These are phyloP conservation scores for Panicum hallii DNA, from an alignment of 202 grass and related monocot species.

Conservation along the genomic window DNA sequence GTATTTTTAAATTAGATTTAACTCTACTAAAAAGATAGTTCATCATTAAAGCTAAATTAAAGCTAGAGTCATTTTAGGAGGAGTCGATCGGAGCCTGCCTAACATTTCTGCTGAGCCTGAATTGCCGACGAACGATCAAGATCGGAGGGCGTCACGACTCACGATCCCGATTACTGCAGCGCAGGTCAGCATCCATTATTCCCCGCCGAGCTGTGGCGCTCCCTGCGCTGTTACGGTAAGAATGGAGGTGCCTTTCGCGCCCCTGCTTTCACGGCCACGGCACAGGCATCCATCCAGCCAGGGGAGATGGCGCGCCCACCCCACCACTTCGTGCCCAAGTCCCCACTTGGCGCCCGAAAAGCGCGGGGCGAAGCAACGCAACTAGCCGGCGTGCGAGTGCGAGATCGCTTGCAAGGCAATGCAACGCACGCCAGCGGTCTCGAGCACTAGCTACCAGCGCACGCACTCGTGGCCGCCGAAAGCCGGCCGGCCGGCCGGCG, in stretches of 20 bases:
- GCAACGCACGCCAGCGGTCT: not conserved
- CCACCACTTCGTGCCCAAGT: not conserved
- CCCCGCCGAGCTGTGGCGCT: not conserved
- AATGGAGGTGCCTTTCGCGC: not conserved
- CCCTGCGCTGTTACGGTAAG: conserved; percentile 39
- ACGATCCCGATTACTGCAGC: not conserved
- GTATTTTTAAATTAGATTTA: too few species aligned
- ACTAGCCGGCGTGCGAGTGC: not conserved
- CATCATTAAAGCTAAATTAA: too few species aligned
- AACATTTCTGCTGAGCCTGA: too few species aligned
- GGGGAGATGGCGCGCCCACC: conserved; percentile 8
- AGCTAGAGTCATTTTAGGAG: too few species aligned
- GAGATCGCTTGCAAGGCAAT: conserved; percentile 49
- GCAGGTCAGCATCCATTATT: conserved; percentile 6
- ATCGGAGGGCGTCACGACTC: too few species aligned
- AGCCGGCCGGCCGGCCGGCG: not conserved
- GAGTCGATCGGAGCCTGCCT: too few species aligned
- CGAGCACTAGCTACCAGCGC: not conserved
- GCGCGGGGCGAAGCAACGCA: not conserved
- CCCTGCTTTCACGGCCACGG: conserved; percentile 29
- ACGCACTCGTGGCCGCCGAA: conserved; percentile 11
- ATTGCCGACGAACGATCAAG: not conserved
- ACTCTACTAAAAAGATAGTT: too few species aligned
- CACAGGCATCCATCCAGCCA: not conserved
- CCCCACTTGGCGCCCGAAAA: not conserved